Percentiles rank a stretch among this genome's conserved stretches.
Evolutionary conservation across 306 rosid species (phyloP).

Genomic region (Lagenaria siceraria): DNA sequence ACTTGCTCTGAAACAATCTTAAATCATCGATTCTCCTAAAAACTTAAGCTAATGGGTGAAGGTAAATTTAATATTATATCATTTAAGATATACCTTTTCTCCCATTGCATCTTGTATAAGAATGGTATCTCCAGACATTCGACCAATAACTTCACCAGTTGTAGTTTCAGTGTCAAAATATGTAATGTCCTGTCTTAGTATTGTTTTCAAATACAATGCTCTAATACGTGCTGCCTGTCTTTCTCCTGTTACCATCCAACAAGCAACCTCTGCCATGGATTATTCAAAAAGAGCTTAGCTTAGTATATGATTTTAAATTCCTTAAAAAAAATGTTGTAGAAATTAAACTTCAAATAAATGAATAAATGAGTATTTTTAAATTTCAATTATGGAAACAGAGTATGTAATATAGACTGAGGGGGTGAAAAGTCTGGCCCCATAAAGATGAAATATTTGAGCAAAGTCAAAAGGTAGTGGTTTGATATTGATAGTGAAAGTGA

Average conservation of each 20-base stretch:
- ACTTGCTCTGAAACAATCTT: too few relatives aligned
- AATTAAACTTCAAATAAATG: background rate
- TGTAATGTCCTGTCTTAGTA: conserved; percentile 66
- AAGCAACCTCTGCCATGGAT: conserved; percentile 53
- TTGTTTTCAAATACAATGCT: conserved; percentile 62
- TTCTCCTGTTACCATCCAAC: conserved; percentile 91
- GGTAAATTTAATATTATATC: too few relatives aligned
- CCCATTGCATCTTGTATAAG: conserved; percentile 94
- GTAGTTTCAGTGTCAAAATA: conserved; percentile 75
- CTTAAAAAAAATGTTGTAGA: background rate
- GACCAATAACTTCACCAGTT: conserved; percentile 73
- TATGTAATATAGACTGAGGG: too few relatives aligned
- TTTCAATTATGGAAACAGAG: too few relatives aligned
- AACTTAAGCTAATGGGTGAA: too few relatives aligned
- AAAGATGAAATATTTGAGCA: too few relatives aligned
- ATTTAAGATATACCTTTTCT: conserved; percentile 40
- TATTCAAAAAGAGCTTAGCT: background rate
- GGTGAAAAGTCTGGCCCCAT: too few relatives aligned
- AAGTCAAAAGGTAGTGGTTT: background rate
- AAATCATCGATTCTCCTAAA: too few relatives aligned
- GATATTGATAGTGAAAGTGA: background rate
- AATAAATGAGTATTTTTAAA: background rate
- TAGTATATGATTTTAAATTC: too few relatives aligned
- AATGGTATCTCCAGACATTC: conserved; percentile 92
- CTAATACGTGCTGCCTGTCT: conserved; percentile 78